These are phyloP conservation scores for Hirsutella thompsonii DNA, from an alignment of 2,329 filamentous ascomycete genomes.

Conservation along the genomic window DNA sequence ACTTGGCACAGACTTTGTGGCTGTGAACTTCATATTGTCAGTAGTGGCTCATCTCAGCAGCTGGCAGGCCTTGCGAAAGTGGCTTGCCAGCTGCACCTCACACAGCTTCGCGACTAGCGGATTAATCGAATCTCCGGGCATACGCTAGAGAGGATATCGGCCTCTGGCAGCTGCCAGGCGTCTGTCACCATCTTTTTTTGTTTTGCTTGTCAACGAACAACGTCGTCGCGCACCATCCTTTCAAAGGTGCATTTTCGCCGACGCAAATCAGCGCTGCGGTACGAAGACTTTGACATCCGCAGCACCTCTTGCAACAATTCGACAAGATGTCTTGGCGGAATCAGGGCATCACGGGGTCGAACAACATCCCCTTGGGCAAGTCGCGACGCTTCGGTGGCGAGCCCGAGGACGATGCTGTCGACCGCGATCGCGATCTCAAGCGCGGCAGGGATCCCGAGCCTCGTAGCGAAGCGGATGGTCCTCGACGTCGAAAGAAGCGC, in stretches of 20 bases:
- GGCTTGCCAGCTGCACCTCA: too few species aligned
- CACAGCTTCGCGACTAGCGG: too few species aligned
- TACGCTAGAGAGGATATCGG: too few species aligned
- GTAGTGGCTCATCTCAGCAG: too few species aligned
- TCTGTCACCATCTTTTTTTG: background rate
- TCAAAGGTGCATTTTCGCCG: too few species aligned
- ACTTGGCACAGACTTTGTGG: too few species aligned
- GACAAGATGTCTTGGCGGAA: constrained; percentile 53
- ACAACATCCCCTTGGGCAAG: constrained; percentile 90
- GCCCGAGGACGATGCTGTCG: constrained; percentile 21
- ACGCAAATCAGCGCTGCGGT: too few species aligned
- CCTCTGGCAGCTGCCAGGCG: background rate
- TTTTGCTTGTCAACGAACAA: constrained; percentile 1
- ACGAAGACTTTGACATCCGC: too few species aligned
- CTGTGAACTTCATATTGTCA: too few species aligned
- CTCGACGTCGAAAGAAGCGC: constrained; percentile 89
- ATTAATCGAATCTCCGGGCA: too few species aligned
- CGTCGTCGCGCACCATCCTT: too few species aligned
- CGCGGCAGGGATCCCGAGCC: constrained; percentile 87
- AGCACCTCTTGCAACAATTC: background rate
- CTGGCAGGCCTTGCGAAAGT: too few species aligned
- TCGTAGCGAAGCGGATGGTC: constrained; percentile 57
- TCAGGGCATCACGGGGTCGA: constrained; percentile 89
- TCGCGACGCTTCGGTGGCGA: constrained; percentile 67
- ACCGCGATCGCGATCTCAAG: constrained; percentile 48